phyloP scores from a whole-genome alignment of 805 yeast genomes.

The Saturnispora galanensis region DNA sequence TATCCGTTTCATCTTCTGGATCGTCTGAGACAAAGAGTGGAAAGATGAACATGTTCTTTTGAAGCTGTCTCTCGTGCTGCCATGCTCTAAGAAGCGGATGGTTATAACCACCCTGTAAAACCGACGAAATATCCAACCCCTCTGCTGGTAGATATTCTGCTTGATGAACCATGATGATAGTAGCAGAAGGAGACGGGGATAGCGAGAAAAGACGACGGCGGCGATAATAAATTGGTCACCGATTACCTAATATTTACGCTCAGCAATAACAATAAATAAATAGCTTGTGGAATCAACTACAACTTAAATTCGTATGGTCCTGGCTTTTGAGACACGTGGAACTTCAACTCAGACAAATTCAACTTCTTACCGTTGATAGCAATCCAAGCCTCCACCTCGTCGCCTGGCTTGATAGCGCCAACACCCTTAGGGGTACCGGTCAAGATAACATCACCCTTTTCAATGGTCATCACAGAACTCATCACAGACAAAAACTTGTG shows the following conservation, averaged over 20 bases:
- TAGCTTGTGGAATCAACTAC: neutral
- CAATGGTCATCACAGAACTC: slow-evolving; percentile 83
- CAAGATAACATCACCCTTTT: slow-evolving; percentile 81
- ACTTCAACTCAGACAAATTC: slow-evolving; percentile 37
- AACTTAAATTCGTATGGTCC: slow-evolving; percentile 47
- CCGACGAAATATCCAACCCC: slow-evolving; percentile 57
- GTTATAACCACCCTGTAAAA: slow-evolving; percentile 89
- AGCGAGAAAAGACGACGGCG: too few relatives aligned
- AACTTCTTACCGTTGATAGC: slow-evolving; percentile 46
- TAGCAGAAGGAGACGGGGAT: neutral
- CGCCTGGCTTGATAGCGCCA: slow-evolving; percentile 77
- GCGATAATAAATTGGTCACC: too few relatives aligned
- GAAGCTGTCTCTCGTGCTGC: slow-evolving; percentile 80
- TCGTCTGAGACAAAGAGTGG: slow-evolving; percentile 80
- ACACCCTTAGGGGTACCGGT: slow-evolving; percentile 99
- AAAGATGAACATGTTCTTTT: slow-evolving; percentile 84
- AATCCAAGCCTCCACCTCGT: slow-evolving; percentile 56
- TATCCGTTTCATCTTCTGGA: slow-evolving; percentile 67
- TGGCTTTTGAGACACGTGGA: slow-evolving; percentile 43
- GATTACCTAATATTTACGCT: neutral
- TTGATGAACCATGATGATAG: slow-evolving; percentile 31
- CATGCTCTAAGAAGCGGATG: slow-evolving; percentile 83
- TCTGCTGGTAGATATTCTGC: slow-evolving; percentile 59
- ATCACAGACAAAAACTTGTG: slow-evolving; percentile 70
- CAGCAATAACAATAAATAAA: neutral